Evolutionary conservation across 2,329 filamentous ascomycete genomes (phyloP).

Genomic region (Aureobasidium sp.): DNA sequence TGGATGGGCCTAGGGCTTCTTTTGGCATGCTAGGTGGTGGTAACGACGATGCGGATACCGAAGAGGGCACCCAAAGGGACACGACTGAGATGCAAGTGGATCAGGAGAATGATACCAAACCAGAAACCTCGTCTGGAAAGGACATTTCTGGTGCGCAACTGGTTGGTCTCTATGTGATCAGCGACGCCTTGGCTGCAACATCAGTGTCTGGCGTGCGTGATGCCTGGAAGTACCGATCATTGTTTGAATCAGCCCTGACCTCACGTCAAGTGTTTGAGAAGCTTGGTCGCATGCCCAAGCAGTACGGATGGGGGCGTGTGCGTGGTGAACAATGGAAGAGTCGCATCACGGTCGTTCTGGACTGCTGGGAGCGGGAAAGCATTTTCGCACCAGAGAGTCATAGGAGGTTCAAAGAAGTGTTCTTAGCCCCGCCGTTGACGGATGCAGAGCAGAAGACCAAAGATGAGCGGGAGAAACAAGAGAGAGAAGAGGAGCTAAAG

Average conservation of each 20-base stretch:
- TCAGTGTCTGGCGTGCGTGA: slow-evolving; percentile 69
- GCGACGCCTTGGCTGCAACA: slow-evolving; percentile 73
- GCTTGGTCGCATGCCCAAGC: slow-evolving; percentile 66
- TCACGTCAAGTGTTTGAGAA: slow-evolving; percentile 64
- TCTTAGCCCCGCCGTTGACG: slow-evolving; percentile 61
- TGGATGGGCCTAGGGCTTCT: slow-evolving; percentile 22
- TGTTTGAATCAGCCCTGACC: slow-evolving; percentile 68
- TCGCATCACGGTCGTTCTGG: slow-evolving; percentile 61
- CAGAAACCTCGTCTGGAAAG: slow-evolving; percentile 43
- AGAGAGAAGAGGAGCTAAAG: slow-evolving; percentile 38
- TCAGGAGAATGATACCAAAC: slow-evolving; percentile 24
- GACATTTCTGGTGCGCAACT: slow-evolving; percentile 53
- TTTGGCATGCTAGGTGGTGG: slow-evolving; percentile 13
- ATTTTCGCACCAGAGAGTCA: slow-evolving; percentile 68
- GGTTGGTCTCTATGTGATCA: slow-evolving; percentile 72
- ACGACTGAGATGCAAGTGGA: neutral
- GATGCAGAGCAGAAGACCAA: slow-evolving; percentile 33
- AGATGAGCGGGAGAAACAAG: slow-evolving; percentile 33
- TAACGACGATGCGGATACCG: slow-evolving; percentile 29
- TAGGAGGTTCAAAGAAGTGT: slow-evolving; percentile 61
- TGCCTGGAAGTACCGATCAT: slow-evolving; percentile 77
- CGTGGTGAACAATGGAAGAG: slow-evolving; percentile 80
- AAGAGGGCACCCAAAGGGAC: slow-evolving; percentile 21
- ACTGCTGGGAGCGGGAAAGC: slow-evolving; percentile 60
- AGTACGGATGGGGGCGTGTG: slow-evolving; percentile 70